Base-by-base conservation (phyloP, 148 eudicot genomes). In the Vaccinium vitisidaea region DNA sequence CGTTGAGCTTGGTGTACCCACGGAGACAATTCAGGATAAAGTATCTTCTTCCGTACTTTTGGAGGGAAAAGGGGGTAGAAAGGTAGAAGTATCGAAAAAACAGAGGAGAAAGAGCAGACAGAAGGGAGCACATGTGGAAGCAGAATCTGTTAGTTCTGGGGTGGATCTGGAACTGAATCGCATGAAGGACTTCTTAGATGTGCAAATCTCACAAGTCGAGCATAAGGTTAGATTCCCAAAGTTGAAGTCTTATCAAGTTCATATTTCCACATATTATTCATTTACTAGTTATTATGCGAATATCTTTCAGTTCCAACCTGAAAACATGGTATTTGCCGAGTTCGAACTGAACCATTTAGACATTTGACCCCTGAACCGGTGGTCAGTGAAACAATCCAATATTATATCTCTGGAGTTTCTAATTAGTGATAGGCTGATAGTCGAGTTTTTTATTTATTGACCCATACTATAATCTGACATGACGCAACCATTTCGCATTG, bases 91-190 rank as follows among this genome's bases (percentile, higher is more conserved):
- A 84, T 89, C 94, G 15, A 94, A 84, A 80, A 94, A 92, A 86
- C 98, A 90, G 78, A 97, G 88, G 85, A 94, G 88, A 86, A 97
- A 94, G 91, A 90, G 70, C 88, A 97, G 90, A 83, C 90, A 89
- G 70, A 92, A 90, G 91, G 89, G 19, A 67, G 58, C 83, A 61
- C 90, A 76, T 58, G 73, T 61, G 14, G 93, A 87, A 73, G 85
- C 49, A 55, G 59, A 76, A 16, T 77, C 88, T 85, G 81, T 79
- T 82, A 50, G 80, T 83, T 85, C 86, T 75, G 89, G 73, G 53
- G 63, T 59, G 10, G 87, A 61, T 85, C 83, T 75, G 25, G 92
- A 86, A 76, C 75, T 87, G 8, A 78, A 78, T 83, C 84, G 85
- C 54, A 32, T 56, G 27, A 91, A 92, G 86, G 88, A 69, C 87